Percentiles rank a stretch among this genome's conserved stretches.
phyloP scores from a whole-genome alignment of 805 yeast species.

The Blastobotrys attinorum region DNA sequence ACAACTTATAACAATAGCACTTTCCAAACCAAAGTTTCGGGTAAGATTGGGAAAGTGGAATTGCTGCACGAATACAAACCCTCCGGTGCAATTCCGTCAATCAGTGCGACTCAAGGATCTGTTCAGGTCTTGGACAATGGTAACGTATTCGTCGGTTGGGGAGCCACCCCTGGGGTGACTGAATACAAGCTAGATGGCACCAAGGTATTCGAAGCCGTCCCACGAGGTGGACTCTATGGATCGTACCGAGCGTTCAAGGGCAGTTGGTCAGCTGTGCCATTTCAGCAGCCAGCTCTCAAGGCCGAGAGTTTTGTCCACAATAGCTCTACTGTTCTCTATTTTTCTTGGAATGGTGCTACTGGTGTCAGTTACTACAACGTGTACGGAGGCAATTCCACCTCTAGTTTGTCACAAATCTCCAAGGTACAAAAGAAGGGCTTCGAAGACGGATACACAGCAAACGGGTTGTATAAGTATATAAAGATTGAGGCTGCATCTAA shows the following conservation, averaged over 20 bases:
- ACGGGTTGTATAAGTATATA: neutral
- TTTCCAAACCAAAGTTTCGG: neutral
- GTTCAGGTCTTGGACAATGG: constrained; percentile 2
- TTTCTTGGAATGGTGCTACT: constrained; percentile 8
- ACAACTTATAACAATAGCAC: neutral
- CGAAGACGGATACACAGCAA: neutral
- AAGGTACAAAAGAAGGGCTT: neutral
- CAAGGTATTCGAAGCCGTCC: constrained; percentile 2
- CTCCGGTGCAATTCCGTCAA: too few relatives aligned
- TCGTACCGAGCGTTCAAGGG: constrained; percentile 7
- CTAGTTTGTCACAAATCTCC: neutral
- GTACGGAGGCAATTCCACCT: constrained; percentile 3
- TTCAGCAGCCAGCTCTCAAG: constrained; percentile 1
- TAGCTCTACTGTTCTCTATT: neutral
- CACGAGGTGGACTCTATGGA: neutral
- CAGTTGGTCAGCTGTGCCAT: constrained; percentile 1
- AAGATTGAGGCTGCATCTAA: neutral
- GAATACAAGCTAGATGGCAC: constrained; percentile 4
- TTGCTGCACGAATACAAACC: constrained; percentile 3
- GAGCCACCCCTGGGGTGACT: constrained; percentile 2
- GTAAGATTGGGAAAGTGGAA: constrained; percentile 2
- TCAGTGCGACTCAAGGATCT: constrained; percentile 4
- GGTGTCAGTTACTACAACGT: neutral
- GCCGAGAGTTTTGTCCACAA: neutral
- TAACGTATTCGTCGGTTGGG: constrained; percentile 9